These are phyloP conservation scores for Vitis hybrid DNA, from an alignment of 177 flowering plant species.

Conservation along the genomic window DNA sequence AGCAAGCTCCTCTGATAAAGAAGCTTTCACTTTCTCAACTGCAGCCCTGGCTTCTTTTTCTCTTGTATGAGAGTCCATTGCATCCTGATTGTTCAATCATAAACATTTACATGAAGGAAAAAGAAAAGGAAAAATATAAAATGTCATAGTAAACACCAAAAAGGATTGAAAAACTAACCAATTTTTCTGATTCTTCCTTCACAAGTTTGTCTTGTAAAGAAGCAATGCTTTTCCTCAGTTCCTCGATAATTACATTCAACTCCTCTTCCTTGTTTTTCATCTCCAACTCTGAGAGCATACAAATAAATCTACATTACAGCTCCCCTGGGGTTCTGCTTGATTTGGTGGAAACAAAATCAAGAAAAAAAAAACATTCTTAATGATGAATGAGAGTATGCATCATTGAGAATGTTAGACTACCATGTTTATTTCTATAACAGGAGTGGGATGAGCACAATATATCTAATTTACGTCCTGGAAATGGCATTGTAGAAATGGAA, in stretches of 20 bases:
- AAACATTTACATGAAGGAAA: neutral
- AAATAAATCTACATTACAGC: neutral
- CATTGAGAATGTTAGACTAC: too few relatives aligned
- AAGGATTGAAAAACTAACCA: constrained; percentile 35
- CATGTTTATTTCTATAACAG: too few relatives aligned
- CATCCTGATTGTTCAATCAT: constrained; percentile 41
- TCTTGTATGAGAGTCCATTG: constrained; percentile 45
- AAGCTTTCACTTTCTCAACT: constrained; percentile 46
- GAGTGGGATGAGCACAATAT: too few relatives aligned
- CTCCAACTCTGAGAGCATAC: constrained; percentile 42
- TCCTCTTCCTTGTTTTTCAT: constrained; percentile 53
- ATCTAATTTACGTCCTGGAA: too few relatives aligned
- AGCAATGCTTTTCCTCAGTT: constrained; percentile 32
- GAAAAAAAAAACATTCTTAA: too few relatives aligned
- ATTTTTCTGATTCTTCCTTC: constrained; percentile 55
- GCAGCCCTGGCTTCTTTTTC: constrained; percentile 64
- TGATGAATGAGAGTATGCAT: too few relatives aligned
- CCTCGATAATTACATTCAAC: constrained; percentile 25
- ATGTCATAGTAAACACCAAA: neutral
- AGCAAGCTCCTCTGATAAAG: constrained; percentile 55
- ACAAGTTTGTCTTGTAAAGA: constrained; percentile 41
- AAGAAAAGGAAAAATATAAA: neutral
- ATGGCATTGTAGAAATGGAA: too few relatives aligned
- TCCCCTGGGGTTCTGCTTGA: too few relatives aligned
- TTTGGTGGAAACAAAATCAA: too few relatives aligned